phyloP scores from a whole-genome alignment of 371 early-diverging fungal species.

The Mucor irregularis region DNA sequence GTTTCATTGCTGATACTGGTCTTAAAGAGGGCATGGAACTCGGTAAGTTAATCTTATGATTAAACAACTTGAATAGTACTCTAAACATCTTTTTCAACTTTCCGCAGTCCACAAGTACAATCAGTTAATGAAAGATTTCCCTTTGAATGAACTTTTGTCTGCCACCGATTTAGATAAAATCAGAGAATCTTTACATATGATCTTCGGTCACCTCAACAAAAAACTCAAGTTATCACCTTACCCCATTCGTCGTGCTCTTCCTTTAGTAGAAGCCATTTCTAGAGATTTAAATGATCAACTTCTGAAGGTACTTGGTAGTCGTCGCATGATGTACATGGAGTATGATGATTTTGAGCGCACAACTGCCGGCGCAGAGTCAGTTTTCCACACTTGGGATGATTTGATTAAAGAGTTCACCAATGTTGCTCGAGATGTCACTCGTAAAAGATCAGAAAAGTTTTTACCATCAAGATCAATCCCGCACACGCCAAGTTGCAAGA shows the following conservation, averaged over 20 bases:
- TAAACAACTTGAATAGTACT: neutral
- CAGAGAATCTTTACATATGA: constrained; percentile 73
- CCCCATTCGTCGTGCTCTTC: constrained; percentile 91
- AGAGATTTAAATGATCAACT: constrained; percentile 93
- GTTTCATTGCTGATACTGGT: constrained; percentile 98
- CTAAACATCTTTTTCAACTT: neutral
- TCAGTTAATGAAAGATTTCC: constrained; percentile 97
- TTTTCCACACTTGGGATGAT: constrained; percentile 95
- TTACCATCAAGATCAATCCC: constrained; percentile 90
- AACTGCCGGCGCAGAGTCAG: constrained; percentile 82
- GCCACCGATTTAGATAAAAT: constrained; percentile 91
- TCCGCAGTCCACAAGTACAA: constrained; percentile 88
- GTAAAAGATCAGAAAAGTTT: constrained; percentile 93
- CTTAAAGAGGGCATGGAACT: constrained; percentile 92
- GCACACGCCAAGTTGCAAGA: constrained; percentile 95
- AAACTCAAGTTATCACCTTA: constrained; percentile 96
- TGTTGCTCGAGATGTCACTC: constrained; percentile 93
- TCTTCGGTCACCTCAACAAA: constrained; percentile 95
- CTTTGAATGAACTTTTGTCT: constrained; percentile 92
- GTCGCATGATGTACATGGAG: constrained; percentile 92
- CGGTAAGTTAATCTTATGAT: constrained; percentile 29
- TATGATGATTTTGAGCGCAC: constrained; percentile 84
- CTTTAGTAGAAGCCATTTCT: constrained; percentile 94
- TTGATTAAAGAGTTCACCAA: constrained; percentile 93
- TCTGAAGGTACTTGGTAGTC: constrained; percentile 82